Conservation (phyloP, 1,284 basidiomycete genomes). For the Ustilago shanxiensis region DNA sequence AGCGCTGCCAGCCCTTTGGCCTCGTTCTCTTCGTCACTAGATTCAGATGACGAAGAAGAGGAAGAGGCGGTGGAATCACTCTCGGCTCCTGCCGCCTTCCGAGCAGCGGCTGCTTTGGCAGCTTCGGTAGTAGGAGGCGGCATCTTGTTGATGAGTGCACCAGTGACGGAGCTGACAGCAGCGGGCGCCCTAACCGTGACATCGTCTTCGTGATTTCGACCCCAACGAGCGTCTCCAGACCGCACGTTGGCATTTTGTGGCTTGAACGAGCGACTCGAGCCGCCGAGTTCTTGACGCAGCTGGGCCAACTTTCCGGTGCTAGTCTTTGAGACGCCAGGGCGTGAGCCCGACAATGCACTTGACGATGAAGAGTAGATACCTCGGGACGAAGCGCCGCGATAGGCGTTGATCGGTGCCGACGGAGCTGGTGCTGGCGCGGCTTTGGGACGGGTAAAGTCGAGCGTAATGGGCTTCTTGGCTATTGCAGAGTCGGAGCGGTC, state of each 20-base stretch:
- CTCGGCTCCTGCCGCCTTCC: slow-evolving; percentile 24
- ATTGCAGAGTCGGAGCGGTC: slow-evolving; percentile 6
- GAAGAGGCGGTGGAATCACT: slow-evolving; percentile 63
- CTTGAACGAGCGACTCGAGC: slow-evolving; percentile 36
- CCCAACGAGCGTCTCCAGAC: slow-evolving; percentile 30
- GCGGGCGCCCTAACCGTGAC: slow-evolving; percentile 57
- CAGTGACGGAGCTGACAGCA: slow-evolving; percentile 60
- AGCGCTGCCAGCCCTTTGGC: slow-evolving; percentile 74
- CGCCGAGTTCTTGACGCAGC: slow-evolving; percentile 56
- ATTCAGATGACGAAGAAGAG: slow-evolving; percentile 59
- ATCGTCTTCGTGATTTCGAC: slow-evolving; percentile 52
- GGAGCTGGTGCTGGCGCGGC: slow-evolving; percentile 25
- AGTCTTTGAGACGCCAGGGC: slow-evolving; percentile 21
- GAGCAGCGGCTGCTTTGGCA: slow-evolving; percentile 30
- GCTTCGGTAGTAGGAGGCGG: slow-evolving; percentile 32
- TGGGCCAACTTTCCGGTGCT: slow-evolving; percentile 54
- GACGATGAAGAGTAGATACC: slow-evolving; percentile 17
- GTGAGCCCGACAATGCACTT: slow-evolving; percentile 22
- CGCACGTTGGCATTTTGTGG: slow-evolving; percentile 53
- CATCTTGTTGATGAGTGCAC: slow-evolving; percentile 48
- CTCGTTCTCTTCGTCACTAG: slow-evolving; percentile 75
- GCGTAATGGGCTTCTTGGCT: slow-evolving; percentile 42
- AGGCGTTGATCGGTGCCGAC: slow-evolving; percentile 53
- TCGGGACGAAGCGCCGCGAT: slow-evolving; percentile 40
- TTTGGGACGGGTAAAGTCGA: slow-evolving; percentile 43